Base-by-base conservation (phyloP, 2,329 filamentous ascomycete species). In the Drechslerella coelobrocha region DNA sequence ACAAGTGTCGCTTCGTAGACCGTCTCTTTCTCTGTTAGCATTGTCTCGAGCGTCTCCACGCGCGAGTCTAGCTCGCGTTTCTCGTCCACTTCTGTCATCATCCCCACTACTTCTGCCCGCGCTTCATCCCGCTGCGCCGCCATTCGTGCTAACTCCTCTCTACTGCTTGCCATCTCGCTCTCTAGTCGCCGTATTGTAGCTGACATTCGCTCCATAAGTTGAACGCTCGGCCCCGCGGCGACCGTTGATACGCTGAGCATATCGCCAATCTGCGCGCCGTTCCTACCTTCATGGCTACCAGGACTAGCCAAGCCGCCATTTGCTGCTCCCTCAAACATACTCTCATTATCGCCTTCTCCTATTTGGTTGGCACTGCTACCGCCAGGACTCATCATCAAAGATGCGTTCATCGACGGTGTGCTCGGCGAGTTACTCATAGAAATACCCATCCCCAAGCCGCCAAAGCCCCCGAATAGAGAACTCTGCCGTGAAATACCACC, bases 191-290 rank as follows among this genome's bases (percentile, higher is more conserved):
- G 89, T 47, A 99, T 92, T 0, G 92, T 91, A 1, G 92, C 91
- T 76, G 90, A 95, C 91, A 99, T 96, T 57, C 93, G 86, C 80
- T 97, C 94, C 14, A 99, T 92, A 0, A 99, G 85, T 79, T 97
- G 93, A 0, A 99, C 93, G 0, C 89, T 93, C 0, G 94, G 94
- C 0, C 94, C 94, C 0, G 93, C 92, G 0, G 88, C 93, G 7
- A 91, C 89, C 0, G 93, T 97, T 0, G 92, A 96, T 5, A 91
- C 90, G 1, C 91, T 95, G 27, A 94, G 85, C 81, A 96, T 89
- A 76, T 96, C 92, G 2, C 59, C 59, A 2, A 71, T 53, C 53
- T 63, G 59, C 7, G 45, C 61, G 12, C 66, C 66, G 24, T 71
- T 71, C 39, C 59, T 47, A 10, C 66, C 74, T 92, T 89, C 68